Conservation (phyloP, 257 asterid species). For the Lavandula angustifolia region DNA sequence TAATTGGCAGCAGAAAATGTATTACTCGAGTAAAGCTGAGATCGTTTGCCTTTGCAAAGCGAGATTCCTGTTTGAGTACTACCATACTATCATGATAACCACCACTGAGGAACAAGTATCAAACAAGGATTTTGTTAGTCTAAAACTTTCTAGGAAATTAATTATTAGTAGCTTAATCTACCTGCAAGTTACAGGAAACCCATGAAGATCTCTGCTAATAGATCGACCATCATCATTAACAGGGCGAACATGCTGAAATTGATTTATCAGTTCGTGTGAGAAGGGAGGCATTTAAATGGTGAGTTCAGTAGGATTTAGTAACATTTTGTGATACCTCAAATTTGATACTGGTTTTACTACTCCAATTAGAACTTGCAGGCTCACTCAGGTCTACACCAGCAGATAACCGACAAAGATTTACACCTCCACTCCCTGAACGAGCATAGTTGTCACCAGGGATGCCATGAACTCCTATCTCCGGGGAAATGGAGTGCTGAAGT, state of each 20-base stretch:
- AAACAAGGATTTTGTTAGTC: conserved; percentile 25
- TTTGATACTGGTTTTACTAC: conserved; percentile 90
- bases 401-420: conserved; percentile 80
- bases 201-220: conserved; percentile 81
- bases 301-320: conserved; percentile 10
- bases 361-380: conserved; percentile 94
- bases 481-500: conserved; percentile 84
- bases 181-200: conserved; percentile 98
- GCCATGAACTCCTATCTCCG: conserved; percentile 89
- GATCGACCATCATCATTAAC: conserved; percentile 79
- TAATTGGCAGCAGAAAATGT: conserved; percentile 27
- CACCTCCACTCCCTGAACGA: conserved; percentile 86
- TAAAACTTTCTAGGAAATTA: conserved; percentile 1
- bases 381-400: conserved; percentile 89
- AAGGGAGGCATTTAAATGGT: conserved; percentile 12
- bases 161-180: conserved; percentile 34
- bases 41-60: conserved; percentile 80
- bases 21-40: conserved; percentile 77
- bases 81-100: conserved; percentile 87
- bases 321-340: conserved; percentile 62
- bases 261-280: conserved; percentile 29
- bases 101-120: conserved; percentile 60
- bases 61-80: conserved; percentile 87
- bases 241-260: conserved; percentile 75
- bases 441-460: conserved; percentile 80